Evolutionary conservation across 352 stramenopile genomes (phyloP).

Genomic region (Globisporangium acanthophoron): DNA sequence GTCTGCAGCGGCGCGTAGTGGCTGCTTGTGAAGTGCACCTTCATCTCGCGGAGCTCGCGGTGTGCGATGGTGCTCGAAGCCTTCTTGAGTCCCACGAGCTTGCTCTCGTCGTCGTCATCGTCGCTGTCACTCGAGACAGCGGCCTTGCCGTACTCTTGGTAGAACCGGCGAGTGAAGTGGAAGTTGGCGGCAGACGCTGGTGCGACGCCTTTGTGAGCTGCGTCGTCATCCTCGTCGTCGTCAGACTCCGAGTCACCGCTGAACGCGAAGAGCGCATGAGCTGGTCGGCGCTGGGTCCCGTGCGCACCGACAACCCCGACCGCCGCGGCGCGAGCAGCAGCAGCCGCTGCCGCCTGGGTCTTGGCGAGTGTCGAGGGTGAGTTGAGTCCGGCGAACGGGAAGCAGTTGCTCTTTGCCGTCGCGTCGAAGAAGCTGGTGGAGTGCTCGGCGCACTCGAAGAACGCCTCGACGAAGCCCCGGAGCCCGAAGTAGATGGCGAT

Average conservation of each 20-base stretch:
- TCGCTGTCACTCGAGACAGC: slow-evolving; percentile 21
- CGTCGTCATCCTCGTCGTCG: slow-evolving; percentile 1
- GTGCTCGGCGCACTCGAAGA: slow-evolving; percentile 49
- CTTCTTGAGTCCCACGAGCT: slow-evolving; percentile 39
- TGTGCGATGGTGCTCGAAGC: slow-evolving; percentile 42
- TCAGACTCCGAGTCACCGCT: slow-evolving; percentile 1
- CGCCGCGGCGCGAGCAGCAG: slow-evolving; percentile 7
- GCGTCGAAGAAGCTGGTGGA: not conserved
- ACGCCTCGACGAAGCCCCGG: slow-evolving; percentile 59
- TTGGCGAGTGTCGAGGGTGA: slow-evolving; percentile 5
- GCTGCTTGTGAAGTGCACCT: slow-evolving; percentile 31
- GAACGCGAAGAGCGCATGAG: not conserved
- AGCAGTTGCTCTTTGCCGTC: not conserved
- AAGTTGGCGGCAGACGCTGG: slow-evolving; percentile 11
- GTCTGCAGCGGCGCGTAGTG: slow-evolving; percentile 34
- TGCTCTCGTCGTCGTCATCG: slow-evolving; percentile 35
- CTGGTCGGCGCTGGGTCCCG: not conserved
- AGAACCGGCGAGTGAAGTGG: slow-evolving; percentile 29
- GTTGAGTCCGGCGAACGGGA: slow-evolving; percentile 4
- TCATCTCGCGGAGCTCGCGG: slow-evolving; percentile 39
- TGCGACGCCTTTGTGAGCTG: not conserved
- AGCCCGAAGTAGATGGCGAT: slow-evolving; percentile 74
- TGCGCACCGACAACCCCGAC: not conserved
- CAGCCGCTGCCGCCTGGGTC: slow-evolving; percentile 9
- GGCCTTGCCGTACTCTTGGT: slow-evolving; percentile 26